Evolutionary conservation across 2,329 filamentous ascomycete genomes (phyloP).

Genomic region (Nemania bipapillata): DNA sequence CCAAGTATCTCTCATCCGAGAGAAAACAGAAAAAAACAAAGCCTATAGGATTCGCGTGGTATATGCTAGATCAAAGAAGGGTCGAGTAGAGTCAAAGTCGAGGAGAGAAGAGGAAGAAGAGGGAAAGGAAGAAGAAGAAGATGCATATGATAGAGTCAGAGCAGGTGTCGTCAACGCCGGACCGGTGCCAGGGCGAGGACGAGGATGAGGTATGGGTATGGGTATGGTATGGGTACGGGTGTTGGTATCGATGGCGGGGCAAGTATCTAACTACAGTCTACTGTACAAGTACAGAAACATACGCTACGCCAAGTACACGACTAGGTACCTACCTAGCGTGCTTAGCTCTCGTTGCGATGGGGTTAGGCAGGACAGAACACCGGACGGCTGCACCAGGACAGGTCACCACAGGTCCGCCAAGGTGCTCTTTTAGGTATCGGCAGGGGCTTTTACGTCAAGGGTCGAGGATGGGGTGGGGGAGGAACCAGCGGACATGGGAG

Average conservation of each 20-base stretch:
- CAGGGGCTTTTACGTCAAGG: slow-evolving; percentile 24
- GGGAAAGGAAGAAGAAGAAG: background rate
- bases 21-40: slow-evolving; percentile 30
- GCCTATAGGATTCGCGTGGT: slow-evolving; percentile 39
- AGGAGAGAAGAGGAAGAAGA: slow-evolving; percentile 17
- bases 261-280: slow-evolving; percentile 13
- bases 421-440: slow-evolving; percentile 29
- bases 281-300: background rate
- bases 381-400: slow-evolving; percentile 34
- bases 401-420: slow-evolving; percentile 31
- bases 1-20: slow-evolving; percentile 20
- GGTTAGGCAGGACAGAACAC: slow-evolving; percentile 34
- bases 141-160: slow-evolving; percentile 33
- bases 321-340: background rate
- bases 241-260: slow-evolving; percentile 31
- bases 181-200: slow-evolving; percentile 25
- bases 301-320: background rate
- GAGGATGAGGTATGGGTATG: slow-evolving; percentile 5
- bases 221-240: slow-evolving; percentile 14
- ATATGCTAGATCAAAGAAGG: slow-evolving; percentile 24
- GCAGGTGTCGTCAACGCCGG: slow-evolving; percentile 36
- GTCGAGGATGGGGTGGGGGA: slow-evolving; percentile 26
- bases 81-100: slow-evolving; percentile 24
- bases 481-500: slow-evolving; percentile 2
- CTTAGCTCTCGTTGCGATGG: slow-evolving; percentile 25